Base-by-base conservation (phyloP, 2,329 filamentous ascomycete genomes). In the Chrysosporium queenslandicum region DNA sequence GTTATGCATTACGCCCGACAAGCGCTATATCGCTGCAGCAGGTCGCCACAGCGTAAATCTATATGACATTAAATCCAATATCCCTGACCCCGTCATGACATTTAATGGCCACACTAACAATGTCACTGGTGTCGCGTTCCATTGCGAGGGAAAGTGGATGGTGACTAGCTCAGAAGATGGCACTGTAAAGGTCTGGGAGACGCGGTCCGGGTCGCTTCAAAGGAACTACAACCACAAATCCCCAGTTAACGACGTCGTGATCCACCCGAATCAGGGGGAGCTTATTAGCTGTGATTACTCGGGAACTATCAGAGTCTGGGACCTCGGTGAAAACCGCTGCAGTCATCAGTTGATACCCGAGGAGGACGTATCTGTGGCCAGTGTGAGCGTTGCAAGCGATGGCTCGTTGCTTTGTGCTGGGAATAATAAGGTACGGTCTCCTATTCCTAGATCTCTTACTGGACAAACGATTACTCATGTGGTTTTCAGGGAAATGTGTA, bases 101-200 rank as follows among this genome's bases (percentile, higher is more conserved):
- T 97, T 98, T 63, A 91, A 97, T 66, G 92, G 92, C 39, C 92
- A 98, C 71, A 92, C 87, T 11, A 88, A 84, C 59, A 98, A 98
- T 64, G 85, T 98, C 66, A 98, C 92, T 0, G 92, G 92, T 40
- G 87, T 98, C 43, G 90, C 90, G 9, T 98, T 98, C 67, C 92
- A 98, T 69, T 97, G 91, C 68, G 92, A 98, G 70, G 90, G 91
- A 9, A 98, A 98, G 73, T 98, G 92, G 92, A 96, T 98, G 87
- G 92, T 97, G 16, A 98, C 92, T 8, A 94, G 86, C 68, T 94
- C 87, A 43, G 92, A 98, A 70, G 92, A 98, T 65, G 87, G 90
- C 62, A 94, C 88, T 0, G 90, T 96, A 64, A 94, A 94, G 76
- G 94, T 96, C 58, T 96, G 90, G 90, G 91, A 96, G 67, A 95